Evolutionary conservation across 2,329 filamentous ascomycete genomes (phyloP), one percentile per base, ranked within the genome.

Genomic region (Aureobasidium lini): DNA sequence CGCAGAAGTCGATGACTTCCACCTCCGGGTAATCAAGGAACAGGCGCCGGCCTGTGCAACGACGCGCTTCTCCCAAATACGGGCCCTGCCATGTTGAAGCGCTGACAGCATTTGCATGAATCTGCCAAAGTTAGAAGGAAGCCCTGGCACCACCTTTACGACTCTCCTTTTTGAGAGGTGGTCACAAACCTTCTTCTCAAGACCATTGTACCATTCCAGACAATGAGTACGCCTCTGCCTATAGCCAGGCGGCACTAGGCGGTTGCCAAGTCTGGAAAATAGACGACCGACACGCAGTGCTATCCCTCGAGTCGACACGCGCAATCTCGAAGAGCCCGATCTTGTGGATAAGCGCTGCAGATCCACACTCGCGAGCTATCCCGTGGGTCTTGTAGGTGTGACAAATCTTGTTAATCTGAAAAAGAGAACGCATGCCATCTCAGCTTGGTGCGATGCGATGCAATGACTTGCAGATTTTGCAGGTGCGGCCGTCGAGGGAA

Each of bases 31-130:
- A 48, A 57, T 57, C 32, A 34, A 48, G 54, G 54, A 57, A 57
- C 54, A 57, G 42, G 34, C 54, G 54, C 54, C 54, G 43, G 54
- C 43, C 32, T 39, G 54, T 57, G 54, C 43, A 48, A 57, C 42
- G 54, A 57, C 54, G 54, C 54, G 54, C 54, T 57, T 57, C 43
- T 48, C n/a, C n/a, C 43, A 47, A 28, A 57, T 29, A 23, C 18
- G 43, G 42, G 43, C 32, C 40, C 44, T 31, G 34, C 43, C 18
- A 57, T 43, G n/a, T 18, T 57, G 18, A 16, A 37, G 18, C 29
- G 42, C 54, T 57, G 42, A 57, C 54, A 43, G 43, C 42, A 48
- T 47, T 57, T 32, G 54, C 54, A 57, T 47, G 54, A 46, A 57
- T 57, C 16, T 36, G 15, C 28, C 50, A 54, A 52, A 40, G 23